Evolutionary conservation across 345 rosid genomes (phyloP).

Genomic region (Dovyalis caffra): DNA sequence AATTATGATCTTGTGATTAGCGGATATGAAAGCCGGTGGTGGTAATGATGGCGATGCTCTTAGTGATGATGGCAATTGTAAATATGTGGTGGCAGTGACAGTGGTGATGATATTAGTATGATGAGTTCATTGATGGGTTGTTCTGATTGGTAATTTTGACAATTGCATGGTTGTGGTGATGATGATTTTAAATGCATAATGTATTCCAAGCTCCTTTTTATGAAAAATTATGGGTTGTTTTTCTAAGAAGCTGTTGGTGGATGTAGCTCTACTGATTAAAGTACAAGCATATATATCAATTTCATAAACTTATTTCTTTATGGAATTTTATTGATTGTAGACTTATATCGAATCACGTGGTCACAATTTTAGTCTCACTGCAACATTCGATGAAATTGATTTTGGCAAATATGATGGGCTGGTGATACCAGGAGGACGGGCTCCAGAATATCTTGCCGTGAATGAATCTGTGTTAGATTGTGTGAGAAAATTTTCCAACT

Average conservation of each 20-base stretch:
- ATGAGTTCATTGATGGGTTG: too few relatives aligned
- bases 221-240: not conserved
- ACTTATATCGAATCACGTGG: slow-evolving; percentile 71
- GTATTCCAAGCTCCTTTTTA: not conserved
- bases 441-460: slow-evolving; percentile 83
- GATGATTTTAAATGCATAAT: not conserved
- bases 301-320: slow-evolving; percentile 10
- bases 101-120: too few relatives aligned
- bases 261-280: slow-evolving; percentile 63
- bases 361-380: slow-evolving; percentile 80
- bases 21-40: too few relatives aligned
- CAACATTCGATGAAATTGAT: slow-evolving; percentile 71
- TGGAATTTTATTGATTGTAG: slow-evolving; percentile 27
- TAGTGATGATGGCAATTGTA: not conserved
- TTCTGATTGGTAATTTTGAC: too few relatives aligned
- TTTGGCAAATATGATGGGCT: slow-evolving; percentile 61
- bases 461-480: slow-evolving; percentile 56
- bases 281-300: not conserved
- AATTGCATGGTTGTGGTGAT: too few relatives aligned
- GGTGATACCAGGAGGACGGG: slow-evolving; percentile 85
- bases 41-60: too few relatives aligned
- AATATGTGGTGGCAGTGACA: too few relatives aligned
- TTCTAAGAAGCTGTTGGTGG: slow-evolving; percentile 23
- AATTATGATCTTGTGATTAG: too few relatives aligned
- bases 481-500: slow-evolving; percentile 48